Conservation (phyloP, 768 basidiomycete species). For the Lactarius pseudohatsudake region DNA sequence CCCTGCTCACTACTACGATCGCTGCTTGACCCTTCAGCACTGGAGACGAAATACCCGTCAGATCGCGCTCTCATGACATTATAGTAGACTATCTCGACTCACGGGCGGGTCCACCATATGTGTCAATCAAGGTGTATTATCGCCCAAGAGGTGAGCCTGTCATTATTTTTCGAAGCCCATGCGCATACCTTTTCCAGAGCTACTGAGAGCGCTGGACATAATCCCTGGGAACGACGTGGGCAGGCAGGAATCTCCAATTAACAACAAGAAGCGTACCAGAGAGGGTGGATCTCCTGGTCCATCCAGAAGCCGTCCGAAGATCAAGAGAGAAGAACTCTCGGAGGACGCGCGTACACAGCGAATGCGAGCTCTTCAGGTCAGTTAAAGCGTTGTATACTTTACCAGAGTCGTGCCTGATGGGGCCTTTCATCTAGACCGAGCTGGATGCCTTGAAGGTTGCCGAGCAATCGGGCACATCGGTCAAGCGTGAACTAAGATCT, state of each 20-base stretch:
- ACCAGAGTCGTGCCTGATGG: neutral
- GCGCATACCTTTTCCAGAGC: slow-evolving; percentile 2
- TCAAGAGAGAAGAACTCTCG: slow-evolving; percentile 3
- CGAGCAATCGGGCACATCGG: slow-evolving; percentile 1
- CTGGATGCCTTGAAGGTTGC: slow-evolving; percentile 1
- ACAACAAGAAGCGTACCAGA: slow-evolving; percentile 12
- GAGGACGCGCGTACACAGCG: neutral
- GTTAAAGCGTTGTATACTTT: neutral
- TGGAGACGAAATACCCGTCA: slow-evolving; percentile 6
- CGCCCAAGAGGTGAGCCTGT: slow-evolving; percentile 4
- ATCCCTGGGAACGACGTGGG: neutral
- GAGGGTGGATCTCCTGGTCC: slow-evolving; percentile 10
- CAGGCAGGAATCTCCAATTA: neutral
- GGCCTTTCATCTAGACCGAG: slow-evolving; percentile 8
- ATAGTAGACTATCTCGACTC: neutral
- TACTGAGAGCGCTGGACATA: slow-evolving; percentile 22
- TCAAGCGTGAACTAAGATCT: slow-evolving; percentile 14
- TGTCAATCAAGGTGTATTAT: slow-evolving; percentile 5
- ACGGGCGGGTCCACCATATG: neutral
- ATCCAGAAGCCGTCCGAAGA: neutral
- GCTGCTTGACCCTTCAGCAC: neutral
- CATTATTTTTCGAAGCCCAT: neutral
- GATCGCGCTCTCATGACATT: neutral
- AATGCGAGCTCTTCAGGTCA: slow-evolving; percentile 18
- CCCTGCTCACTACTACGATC: neutral